Evolutionary conservation across 345 rosid genomes (phyloP).

Genomic region (Syzygium jambos): DNA sequence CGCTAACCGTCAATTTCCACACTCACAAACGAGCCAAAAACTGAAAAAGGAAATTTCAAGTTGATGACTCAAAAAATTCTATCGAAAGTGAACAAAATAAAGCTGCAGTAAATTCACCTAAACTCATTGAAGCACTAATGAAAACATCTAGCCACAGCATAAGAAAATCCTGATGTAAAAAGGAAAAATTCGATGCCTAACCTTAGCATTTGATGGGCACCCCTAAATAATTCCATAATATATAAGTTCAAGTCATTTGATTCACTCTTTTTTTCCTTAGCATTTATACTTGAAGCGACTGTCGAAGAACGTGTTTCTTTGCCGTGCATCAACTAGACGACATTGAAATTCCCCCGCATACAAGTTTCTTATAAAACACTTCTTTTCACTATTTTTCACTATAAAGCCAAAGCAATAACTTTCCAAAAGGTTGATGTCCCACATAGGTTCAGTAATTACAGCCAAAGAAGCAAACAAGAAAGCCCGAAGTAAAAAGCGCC

Average conservation of each 20-base stretch:
- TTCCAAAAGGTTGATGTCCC: background rate
- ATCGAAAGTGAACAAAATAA: background rate
- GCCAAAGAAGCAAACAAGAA: background rate
- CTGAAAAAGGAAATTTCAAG: background rate
- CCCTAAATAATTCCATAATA: background rate
- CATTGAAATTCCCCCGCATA: background rate
- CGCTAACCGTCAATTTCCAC: constrained; percentile 1
- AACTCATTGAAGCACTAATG: background rate
- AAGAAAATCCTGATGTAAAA: background rate
- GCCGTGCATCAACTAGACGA: background rate
- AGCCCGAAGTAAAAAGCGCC: background rate
- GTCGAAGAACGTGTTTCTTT: background rate
- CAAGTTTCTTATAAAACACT: background rate
- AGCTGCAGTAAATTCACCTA: background rate
- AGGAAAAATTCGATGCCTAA: background rate
- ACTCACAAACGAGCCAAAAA: background rate
- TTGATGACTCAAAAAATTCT: background rate
- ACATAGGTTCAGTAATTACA: background rate
- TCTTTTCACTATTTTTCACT: background rate
- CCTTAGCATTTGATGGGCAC: background rate
- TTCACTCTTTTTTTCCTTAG: background rate
- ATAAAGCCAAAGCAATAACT: background rate
- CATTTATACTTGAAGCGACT: background rate
- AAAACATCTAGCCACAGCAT: background rate
- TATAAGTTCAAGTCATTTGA: background rate